A percentile compares a stretch with the other conserved stretches of the same genome.
phyloP scores from a whole-genome alignment of 495 filamentous ascomycete genomes.

The Durotheca rogersii region DNA sequence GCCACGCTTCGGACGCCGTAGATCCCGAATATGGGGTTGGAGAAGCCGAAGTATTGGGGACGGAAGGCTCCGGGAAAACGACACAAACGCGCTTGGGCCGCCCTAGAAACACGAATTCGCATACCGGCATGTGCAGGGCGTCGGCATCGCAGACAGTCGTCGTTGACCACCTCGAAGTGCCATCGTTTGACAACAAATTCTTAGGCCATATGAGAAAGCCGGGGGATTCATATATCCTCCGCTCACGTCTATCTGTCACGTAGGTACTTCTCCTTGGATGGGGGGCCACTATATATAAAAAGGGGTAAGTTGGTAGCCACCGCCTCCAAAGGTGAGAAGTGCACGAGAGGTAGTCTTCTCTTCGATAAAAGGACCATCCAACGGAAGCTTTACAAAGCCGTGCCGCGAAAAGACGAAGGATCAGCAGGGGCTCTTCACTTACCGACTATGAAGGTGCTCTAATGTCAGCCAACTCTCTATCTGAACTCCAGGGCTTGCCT shows the following conservation, averaged over 20 bases:
- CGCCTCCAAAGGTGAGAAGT: no score
- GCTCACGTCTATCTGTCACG: neutral
- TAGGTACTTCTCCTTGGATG: constrained; percentile 14
- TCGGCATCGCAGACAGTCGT: constrained; percentile 19
- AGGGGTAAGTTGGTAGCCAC: no score
- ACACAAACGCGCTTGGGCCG: constrained; percentile 16
- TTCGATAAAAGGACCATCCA: no score
- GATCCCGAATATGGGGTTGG: neutral
- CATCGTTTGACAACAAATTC: no score
- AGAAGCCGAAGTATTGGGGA: neutral
- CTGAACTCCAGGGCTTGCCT: no score
- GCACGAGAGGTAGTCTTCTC: no score
- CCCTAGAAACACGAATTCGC: constrained; percentile 21
- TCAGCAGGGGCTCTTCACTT: constrained; percentile 1
- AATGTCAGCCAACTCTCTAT: no score
- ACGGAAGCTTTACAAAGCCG: no score
- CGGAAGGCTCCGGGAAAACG: neutral
- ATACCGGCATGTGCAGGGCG: constrained; percentile 11
- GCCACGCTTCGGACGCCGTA: neutral
- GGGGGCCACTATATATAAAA: constrained; percentile 14
- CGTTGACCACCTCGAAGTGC: neutral
- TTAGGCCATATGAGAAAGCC: constrained; percentile 20
- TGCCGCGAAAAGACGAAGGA: no score
- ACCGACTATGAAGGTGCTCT: constrained; percentile 27
- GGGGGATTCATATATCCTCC: neutral